Evolutionary conservation across 768 basidiomycete genomes (phyloP).

Genomic region (Clavaria fumosa): DNA sequence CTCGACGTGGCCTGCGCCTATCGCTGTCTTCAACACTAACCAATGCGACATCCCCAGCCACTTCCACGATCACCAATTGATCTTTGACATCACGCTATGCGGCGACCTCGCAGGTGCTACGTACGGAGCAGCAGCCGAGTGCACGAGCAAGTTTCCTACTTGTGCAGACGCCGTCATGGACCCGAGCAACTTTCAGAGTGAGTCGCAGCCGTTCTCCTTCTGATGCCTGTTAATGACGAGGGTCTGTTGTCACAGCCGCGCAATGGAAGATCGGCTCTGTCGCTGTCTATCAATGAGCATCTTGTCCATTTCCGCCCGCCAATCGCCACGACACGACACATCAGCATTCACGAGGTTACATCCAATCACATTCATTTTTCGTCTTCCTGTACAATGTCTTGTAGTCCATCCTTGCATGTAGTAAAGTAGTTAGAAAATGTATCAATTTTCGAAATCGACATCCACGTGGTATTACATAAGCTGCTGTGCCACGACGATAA

Average conservation of each 20-base stretch:
- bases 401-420: no score
- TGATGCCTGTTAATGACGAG: background rate
- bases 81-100: conserved; percentile 33
- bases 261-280: conserved; percentile 44
- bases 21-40: conserved; percentile 32
- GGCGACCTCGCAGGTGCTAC: conserved; percentile 29
- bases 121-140: conserved; percentile 25
- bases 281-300: conserved; percentile 29
- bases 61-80: conserved; percentile 37
- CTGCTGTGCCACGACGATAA: background rate
- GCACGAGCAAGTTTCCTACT: conserved; percentile 23
- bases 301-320: no score
- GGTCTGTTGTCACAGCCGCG: conserved; percentile 26
- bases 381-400: no score
- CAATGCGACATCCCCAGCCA: conserved; percentile 34
- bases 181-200: conserved; percentile 35
- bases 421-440: no score
- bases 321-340: no score
- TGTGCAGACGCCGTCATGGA: conserved; percentile 35
- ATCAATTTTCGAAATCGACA: no score
- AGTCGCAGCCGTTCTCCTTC: conserved; percentile 9
- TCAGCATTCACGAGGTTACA: no score
- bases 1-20: conserved; percentile 34
- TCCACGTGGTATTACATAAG: no score
- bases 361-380: no score